Conservation (phyloP, 352 stramenopile species). For the Phytophthora vignae region DNA sequence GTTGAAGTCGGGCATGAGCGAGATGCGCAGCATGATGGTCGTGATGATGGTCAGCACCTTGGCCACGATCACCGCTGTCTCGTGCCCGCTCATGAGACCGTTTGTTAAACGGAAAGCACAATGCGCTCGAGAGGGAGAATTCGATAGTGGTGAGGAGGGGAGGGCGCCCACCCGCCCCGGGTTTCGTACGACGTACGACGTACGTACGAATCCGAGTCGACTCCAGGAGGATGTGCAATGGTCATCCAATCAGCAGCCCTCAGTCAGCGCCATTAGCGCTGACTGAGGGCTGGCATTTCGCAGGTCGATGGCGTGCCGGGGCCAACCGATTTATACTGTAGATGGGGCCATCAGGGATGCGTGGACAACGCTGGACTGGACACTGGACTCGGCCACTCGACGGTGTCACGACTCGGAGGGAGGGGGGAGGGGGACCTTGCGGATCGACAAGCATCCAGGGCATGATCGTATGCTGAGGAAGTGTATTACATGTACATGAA, state of each 20-base stretch:
- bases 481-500: too few species aligned
- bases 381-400: not conserved
- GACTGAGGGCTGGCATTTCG: conserved; percentile 16
- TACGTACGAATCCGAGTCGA: not conserved
- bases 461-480: too few species aligned
- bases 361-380: not conserved
- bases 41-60: conserved; percentile 37
- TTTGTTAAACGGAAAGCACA: too few species aligned
- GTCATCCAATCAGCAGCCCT: conserved; percentile 37
- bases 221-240: conserved; percentile 27
- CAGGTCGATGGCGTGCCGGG: conserved; percentile 9
- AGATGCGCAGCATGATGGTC: conserved; percentile 42
- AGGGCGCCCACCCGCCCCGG: not conserved
- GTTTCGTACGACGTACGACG: not conserved
- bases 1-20: conserved; percentile 34
- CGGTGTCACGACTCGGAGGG: conserved; percentile 18
- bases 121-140: conserved; percentile 15
- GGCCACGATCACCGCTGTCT: not conserved
- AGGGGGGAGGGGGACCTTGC: not conserved
- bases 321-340: conserved; percentile 15
- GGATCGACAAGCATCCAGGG: too few species aligned
- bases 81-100: conserved; percentile 22
- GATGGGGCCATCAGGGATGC: conserved; percentile 8
- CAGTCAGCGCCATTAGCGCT: too few species aligned
- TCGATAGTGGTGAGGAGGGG: conserved; percentile 11